These are phyloP conservation scores for Ascochyta koolunga DNA, from an alignment of 2,329 filamentous ascomycete genomes.

Conservation along the genomic window DNA sequence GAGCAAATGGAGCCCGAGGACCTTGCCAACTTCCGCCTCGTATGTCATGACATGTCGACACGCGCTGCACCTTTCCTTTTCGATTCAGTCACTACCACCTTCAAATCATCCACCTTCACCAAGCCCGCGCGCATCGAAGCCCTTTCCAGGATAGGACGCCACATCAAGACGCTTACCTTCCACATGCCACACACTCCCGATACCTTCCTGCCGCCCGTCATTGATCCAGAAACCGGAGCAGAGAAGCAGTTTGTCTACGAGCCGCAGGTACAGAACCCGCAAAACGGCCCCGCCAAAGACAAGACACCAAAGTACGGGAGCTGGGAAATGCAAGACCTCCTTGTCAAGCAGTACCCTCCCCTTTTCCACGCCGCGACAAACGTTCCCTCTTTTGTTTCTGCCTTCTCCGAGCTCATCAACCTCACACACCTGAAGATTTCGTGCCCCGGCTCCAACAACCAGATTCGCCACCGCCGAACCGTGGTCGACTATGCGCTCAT, in stretches of 20 bases:
- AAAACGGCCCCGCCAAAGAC: constrained; percentile 61
- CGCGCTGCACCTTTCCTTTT: constrained; percentile 74
- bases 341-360: constrained; percentile 86
- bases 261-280: constrained; percentile 68
- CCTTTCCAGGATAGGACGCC: constrained; percentile 75
- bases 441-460: constrained; percentile 72
- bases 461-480: constrained; percentile 73
- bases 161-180: constrained; percentile 80
- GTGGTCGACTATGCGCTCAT: constrained; percentile 89
- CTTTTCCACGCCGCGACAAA: constrained; percentile 90
- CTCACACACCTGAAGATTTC: constrained; percentile 76
- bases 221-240: constrained; percentile 76
- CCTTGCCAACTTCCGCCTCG: constrained; percentile 62
- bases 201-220: constrained; percentile 82
- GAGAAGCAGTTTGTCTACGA: constrained; percentile 84
- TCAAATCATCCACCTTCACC: constrained; percentile 77
- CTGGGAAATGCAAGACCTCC: constrained; percentile 76
- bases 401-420: constrained; percentile 70
- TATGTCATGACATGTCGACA: constrained; percentile 73
- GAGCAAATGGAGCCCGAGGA: constrained; percentile 50
- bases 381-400: constrained; percentile 80
- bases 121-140: constrained; percentile 74
- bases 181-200: constrained; percentile 75
- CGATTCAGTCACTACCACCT: constrained; percentile 70
- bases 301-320: constrained; percentile 78